Conservation (phyloP, 1,139 yeast species). For the Scheffersomyces illinoinensis region DNA sequence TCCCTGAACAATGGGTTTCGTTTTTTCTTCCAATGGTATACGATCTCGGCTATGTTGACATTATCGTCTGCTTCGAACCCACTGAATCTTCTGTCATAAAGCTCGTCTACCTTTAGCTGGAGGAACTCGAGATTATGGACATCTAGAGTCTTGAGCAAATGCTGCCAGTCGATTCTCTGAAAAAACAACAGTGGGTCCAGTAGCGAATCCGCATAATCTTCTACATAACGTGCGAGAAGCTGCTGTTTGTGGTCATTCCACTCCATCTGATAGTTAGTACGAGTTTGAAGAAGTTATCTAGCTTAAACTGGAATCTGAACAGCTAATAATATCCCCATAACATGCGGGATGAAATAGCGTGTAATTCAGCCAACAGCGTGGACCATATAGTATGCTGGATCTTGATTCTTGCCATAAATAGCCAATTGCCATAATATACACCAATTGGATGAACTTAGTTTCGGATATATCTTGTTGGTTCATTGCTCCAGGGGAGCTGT, state of each 20-base stretch:
- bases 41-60: slow-evolving; percentile 5
- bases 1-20: slow-evolving; percentile 18
- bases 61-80: slow-evolving; percentile 4
- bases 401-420: neutral
- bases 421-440: too few species aligned
- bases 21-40: slow-evolving; percentile 17
- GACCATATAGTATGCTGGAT: neutral
- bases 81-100: slow-evolving; percentile 14
- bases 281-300: neutral
- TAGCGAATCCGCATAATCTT: slow-evolving; percentile 1
- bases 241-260: slow-evolving; percentile 4
- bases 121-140: slow-evolving; percentile 17
- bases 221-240: slow-evolving; percentile 1
- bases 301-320: neutral
- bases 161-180: slow-evolving; percentile 16
- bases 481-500: too few species aligned
- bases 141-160: slow-evolving; percentile 8
- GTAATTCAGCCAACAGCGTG: neutral
- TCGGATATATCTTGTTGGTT: neutral
- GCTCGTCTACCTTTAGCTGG: slow-evolving; percentile 20
- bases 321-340: neutral
- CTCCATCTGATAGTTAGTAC: slow-evolving; percentile 2
- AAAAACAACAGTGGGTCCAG: slow-evolving; percentile 13
- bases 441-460: neutral
- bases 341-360: neutral